A percentile compares a stretch with the other conserved stretches of the same genome.
These are phyloP conservation scores for Phialophora expanda DNA, from an alignment of 2,329 filamentous ascomycete species.

Conservation along the genomic window DNA sequence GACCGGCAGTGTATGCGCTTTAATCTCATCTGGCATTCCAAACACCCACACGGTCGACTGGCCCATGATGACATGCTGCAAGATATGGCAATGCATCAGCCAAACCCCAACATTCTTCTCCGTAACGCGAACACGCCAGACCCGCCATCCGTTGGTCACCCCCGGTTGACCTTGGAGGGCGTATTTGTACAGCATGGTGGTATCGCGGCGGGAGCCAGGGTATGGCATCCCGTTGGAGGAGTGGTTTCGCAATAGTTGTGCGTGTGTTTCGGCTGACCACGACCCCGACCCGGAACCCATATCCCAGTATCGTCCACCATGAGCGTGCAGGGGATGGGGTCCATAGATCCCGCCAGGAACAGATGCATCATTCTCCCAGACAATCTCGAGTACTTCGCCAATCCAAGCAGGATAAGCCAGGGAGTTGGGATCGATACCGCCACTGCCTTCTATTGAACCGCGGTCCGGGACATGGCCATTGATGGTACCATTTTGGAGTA, in stretches of 20 bases:
- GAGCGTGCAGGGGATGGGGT: conserved; percentile 55
- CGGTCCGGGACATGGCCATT: conserved; percentile 47
- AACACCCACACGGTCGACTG: conserved; percentile 51
- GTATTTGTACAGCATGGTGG: conserved; percentile 64
- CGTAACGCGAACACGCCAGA: conserved; percentile 62
- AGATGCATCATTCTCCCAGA: conserved; percentile 48
- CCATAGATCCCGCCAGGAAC: conserved; percentile 43
- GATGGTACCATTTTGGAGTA: conserved; percentile 48
- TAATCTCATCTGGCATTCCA: conserved; percentile 51
- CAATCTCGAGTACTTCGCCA: conserved; percentile 55
- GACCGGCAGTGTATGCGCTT: conserved; percentile 40
- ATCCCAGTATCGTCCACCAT: conserved; percentile 55
- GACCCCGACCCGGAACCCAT: conserved; percentile 54
- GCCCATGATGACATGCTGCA: conserved; percentile 56
- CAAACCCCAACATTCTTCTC: conserved; percentile 52
- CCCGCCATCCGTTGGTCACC: conserved; percentile 62
- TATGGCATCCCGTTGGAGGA: conserved; percentile 32
- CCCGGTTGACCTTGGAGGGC: conserved; percentile 47
- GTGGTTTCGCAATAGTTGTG: conserved; percentile 45
- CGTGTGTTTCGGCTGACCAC: conserved; percentile 52
- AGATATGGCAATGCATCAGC: conserved; percentile 58
- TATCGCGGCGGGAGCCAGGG: conserved; percentile 47
- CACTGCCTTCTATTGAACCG: conserved; percentile 46
- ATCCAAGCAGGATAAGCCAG: conserved; percentile 41
- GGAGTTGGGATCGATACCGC: conserved; percentile 50